Evolutionary conservation across 495 filamentous ascomycete species (phyloP), one percentile per base, ranked within the genome.

Genomic region (Choiromyces venosus): DNA sequence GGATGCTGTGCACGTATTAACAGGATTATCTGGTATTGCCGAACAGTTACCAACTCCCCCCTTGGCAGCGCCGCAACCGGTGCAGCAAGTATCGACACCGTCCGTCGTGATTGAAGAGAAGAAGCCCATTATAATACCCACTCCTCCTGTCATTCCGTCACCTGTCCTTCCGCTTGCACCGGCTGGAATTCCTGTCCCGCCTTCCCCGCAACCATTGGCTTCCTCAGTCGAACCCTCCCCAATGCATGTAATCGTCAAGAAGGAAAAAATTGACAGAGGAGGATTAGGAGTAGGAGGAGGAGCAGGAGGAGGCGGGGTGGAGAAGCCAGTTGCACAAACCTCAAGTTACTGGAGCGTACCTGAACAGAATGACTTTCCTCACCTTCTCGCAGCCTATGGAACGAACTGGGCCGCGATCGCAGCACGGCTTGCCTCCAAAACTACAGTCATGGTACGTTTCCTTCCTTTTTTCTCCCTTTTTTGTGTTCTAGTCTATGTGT

Each of bases 311-410:
- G 68, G 73, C 7, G 56, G 67, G 40, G 18, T 65, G 42, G 75
- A 78, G 33, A 74, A 78, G n/a, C 64, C 66, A 66, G 66, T 74
- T 25, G 72, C 76, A n/a, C 77, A 72, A 40, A 89, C 93, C 9
- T 96, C 93, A 2, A 97, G 95, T 81, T 99, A 99, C 82, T 99
- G 95, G 95, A 97, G 94, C 75, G 95, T 98, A 37, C 90, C 91
- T 2, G 95, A 99, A 82, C 87, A 91, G 39, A 89, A 85, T 35
- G 92, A 97, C 80, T 98, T 99, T 80, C 89, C 89, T 0, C 86
- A 85, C 37, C 83, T 94, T 68, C 84, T 98, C 64, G 88, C 85
- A 66, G 88, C 94, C 71, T 98, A 92, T 85, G 95, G 95, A 67
- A 93, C 92, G 5, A 91, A 98, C 82, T 99, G 93, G 86, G 85